Evolutionary conservation across 2,329 filamentous ascomycete species (phyloP), one percentile per base, ranked within the genome.

Genomic region (Geosmithia flava): DNA sequence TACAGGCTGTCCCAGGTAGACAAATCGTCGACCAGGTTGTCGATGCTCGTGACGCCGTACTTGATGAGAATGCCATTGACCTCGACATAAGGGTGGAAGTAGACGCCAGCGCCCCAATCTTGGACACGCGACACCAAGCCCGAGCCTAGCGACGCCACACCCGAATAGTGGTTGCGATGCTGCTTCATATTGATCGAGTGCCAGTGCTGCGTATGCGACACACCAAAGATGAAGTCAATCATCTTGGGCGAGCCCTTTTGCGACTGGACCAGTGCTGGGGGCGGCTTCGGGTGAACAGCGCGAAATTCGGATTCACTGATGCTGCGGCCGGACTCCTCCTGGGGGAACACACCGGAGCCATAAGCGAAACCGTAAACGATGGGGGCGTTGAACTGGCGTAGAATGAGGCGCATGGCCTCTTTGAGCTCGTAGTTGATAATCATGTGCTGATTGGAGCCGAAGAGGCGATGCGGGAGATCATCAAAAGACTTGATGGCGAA

Each of bases 181-280:
- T 96, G 85, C 54, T 77, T 75, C 56, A 98, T 72, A 59, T 98
- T 98, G 51, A 98, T 74, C 33, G 85, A 90, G 67, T 98, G 93
- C 87, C 91, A 98, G 67, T 98, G 93, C 61, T 98, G 86, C 1
- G 86, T 88, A 64, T 95, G 87, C 1, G 87, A 87, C 11, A 97
- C 91, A 23, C 91, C 93, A 62, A 98, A 93, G 55, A 98, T 94
- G 62, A 98, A 95, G 67, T 98, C 93, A 53, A 98, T 95, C 83
- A 97, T 95, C 69, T 96, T 96, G 13, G 88, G 88, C 1, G 82
- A 81, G 29, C 87, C 87, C 57, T 87, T 83, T 65, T 97, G 91
- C 55, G 89, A 86, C 55, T 88, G 87, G 54, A 85, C 73, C 7
- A 97, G 82, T 1, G 87, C 87, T 47, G 81, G 73, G 1, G 89